Percentiles rank a stretch among this genome's conserved stretches.
phyloP scores from a whole-genome alignment of 2,329 filamentous ascomycete genomes.

The Aspergillus puulaauensis region DNA sequence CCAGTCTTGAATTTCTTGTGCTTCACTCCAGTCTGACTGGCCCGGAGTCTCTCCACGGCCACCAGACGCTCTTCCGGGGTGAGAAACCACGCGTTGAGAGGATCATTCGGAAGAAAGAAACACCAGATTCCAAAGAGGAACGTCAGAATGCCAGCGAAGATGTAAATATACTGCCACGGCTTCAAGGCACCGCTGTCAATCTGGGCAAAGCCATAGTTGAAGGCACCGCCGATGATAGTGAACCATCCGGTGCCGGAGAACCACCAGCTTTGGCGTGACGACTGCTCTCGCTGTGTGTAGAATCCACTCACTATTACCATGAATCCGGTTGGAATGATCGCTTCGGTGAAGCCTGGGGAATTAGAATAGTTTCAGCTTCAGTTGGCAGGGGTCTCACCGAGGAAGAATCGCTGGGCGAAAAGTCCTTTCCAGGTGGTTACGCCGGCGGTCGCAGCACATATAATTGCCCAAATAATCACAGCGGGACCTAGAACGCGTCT shows the following conservation, averaged over 20 bases:
- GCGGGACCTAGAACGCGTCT: slow-evolving; percentile 61
- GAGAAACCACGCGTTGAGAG: slow-evolving; percentile 69
- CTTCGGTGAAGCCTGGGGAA: slow-evolving; percentile 55
- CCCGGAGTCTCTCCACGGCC: slow-evolving; percentile 62
- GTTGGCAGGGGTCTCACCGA: slow-evolving; percentile 29
- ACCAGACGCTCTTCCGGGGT: slow-evolving; percentile 61
- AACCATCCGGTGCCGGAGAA: slow-evolving; percentile 59
- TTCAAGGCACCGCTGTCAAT: slow-evolving; percentile 55
- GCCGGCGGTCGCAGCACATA: slow-evolving; percentile 68
- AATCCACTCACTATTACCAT: slow-evolving; percentile 63
- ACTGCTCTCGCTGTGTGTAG: slow-evolving; percentile 67
- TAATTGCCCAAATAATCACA: slow-evolving; percentile 61
- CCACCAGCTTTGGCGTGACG: slow-evolving; percentile 66
- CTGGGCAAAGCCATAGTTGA: slow-evolving; percentile 69
- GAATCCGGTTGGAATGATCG: slow-evolving; percentile 65
- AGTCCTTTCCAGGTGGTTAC: slow-evolving; percentile 64
- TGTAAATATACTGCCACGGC: slow-evolving; percentile 70
- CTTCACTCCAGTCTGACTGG: slow-evolving; percentile 63
- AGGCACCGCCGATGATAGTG: slow-evolving; percentile 61
- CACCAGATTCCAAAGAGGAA: slow-evolving; percentile 65
- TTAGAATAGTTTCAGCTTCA: background rate
- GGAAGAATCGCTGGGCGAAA: slow-evolving; percentile 66
- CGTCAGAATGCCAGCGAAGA: slow-evolving; percentile 63
- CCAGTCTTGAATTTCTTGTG: slow-evolving; percentile 60
- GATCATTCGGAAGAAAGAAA: slow-evolving; percentile 65